phyloP scores from a whole-genome alignment of 805 yeast genomes.

The Wickerhamiella allomyrinae region DNA sequence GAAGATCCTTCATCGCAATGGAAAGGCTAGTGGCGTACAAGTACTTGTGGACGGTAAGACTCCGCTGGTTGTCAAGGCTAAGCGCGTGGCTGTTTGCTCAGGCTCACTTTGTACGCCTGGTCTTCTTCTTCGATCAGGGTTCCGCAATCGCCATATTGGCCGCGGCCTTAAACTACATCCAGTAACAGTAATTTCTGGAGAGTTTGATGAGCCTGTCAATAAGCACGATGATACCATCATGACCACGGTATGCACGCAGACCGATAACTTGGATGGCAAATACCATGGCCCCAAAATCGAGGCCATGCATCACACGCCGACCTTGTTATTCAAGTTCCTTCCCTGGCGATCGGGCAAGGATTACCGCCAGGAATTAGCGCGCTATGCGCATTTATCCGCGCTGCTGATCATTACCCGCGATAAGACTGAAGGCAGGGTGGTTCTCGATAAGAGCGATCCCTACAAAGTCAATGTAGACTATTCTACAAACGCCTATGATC shows the following conservation, averaged over 20 bases:
- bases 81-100: constrained; percentile 31
- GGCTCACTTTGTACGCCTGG: constrained; percentile 39
- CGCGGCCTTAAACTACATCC: constrained; percentile 40
- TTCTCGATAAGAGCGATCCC: constrained; percentile 25
- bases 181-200: constrained; percentile 29
- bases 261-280: constrained; percentile 37
- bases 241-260: constrained; percentile 35
- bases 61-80: constrained; percentile 27
- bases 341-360: constrained; percentile 32
- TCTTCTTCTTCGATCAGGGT: constrained; percentile 34
- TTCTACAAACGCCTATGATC: constrained; percentile 29
- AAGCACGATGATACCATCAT: constrained; percentile 33
- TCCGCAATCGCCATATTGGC: constrained; percentile 38
- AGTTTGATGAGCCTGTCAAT: constrained; percentile 28
- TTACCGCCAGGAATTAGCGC: constrained; percentile 24
- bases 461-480: constrained; percentile 27
- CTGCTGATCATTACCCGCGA: constrained; percentile 36
- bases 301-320: constrained; percentile 34
- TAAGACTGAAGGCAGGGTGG: constrained; percentile 26
- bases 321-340: constrained; percentile 25
- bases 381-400: constrained; percentile 28
- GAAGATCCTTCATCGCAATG: constrained; percentile 28
- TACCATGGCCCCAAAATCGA: constrained; percentile 42
- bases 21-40: constrained; percentile 33
- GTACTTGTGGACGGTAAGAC: constrained; percentile 24